Percentiles rank a stretch among this genome's conserved stretches.
Conservation (phyloP, 108 stramenopile species). For the Nitzschia palea region DNA sequence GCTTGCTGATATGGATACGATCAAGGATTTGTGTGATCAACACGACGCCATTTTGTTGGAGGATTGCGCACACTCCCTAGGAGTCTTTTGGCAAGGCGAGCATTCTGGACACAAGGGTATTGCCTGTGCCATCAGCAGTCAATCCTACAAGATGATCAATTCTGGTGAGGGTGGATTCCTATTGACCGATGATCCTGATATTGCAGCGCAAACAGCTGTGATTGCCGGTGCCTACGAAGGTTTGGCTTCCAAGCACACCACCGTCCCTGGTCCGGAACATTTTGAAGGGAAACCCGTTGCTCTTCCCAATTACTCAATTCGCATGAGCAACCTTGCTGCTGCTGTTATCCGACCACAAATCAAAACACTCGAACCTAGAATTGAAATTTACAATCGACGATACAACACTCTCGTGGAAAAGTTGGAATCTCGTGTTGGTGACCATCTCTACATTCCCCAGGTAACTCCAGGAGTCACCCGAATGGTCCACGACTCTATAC, state of each 20-base stretch:
- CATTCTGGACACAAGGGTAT: conserved; percentile 85
- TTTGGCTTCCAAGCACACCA: conserved; percentile 66
- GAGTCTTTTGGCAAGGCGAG: conserved; percentile 75
- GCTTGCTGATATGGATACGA: conserved; percentile 80
- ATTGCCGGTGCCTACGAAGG: conserved; percentile 89
- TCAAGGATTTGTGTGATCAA: conserved; percentile 69
- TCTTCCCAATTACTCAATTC: conserved; percentile 82
- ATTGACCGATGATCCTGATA: conserved; percentile 72
- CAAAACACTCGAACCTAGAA: conserved; percentile 67
- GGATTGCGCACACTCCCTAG: conserved; percentile 87
- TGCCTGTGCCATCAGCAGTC: conserved; percentile 65
- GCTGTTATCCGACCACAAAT: conserved; percentile 81
- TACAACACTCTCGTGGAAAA: conserved; percentile 54
- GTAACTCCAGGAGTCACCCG: conserved; percentile 66
- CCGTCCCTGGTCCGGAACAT: conserved; percentile 60
- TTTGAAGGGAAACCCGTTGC: conserved; percentile 52
- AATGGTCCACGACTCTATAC: conserved; percentile 84
- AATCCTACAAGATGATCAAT: conserved; percentile 92
- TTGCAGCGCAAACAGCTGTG: conserved; percentile 73
- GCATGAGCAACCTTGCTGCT: conserved; percentile 81
- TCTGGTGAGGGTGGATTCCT: conserved; percentile 90
- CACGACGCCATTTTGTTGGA: conserved; percentile 72
- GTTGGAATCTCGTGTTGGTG: conserved; percentile 51
- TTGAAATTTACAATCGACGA: conserved; percentile 72
- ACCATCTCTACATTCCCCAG: conserved; percentile 63